Conservation (phyloP, 495 filamentous ascomycete genomes). For the Hyaloscypha variabilis region DNA sequence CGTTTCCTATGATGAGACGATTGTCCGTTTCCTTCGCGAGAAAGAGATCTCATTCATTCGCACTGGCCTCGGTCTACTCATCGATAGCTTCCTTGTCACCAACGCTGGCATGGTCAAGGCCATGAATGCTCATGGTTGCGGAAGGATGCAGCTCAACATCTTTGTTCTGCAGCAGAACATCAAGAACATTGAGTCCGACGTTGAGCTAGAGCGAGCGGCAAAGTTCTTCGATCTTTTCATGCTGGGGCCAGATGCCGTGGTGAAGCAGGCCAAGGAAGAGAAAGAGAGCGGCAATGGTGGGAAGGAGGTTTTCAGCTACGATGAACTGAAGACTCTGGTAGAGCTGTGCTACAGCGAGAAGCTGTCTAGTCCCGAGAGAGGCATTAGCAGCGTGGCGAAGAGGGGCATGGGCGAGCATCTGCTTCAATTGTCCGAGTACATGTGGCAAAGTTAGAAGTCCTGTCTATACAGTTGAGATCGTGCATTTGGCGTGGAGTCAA, state of each 20-base stretch:
- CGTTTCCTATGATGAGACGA: slow-evolving; percentile 79
- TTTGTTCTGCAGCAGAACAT: slow-evolving; percentile 94
- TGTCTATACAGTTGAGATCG: neutral
- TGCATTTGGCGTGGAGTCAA: slow-evolving; percentile 26
- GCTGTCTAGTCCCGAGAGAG: slow-evolving; percentile 69
- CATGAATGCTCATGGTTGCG: slow-evolving; percentile 76
- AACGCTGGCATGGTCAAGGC: slow-evolving; percentile 63
- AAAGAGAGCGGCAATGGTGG: slow-evolving; percentile 38
- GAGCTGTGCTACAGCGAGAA: slow-evolving; percentile 87
- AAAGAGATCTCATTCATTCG: slow-evolving; percentile 72
- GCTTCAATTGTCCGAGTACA: slow-evolving; percentile 74
- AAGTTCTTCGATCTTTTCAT: slow-evolving; percentile 82
- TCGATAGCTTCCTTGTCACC: slow-evolving; percentile 70
- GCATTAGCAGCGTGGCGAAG: slow-evolving; percentile 72
- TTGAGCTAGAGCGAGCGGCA: slow-evolving; percentile 68
- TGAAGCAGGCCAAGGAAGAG: slow-evolving; percentile 64
- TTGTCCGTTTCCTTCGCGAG: slow-evolving; percentile 67
- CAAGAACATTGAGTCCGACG: slow-evolving; percentile 82
- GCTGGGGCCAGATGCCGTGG: slow-evolving; percentile 70
- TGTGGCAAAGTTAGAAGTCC: slow-evolving; percentile 61
- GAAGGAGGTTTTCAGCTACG: slow-evolving; percentile 66
- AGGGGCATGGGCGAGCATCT: slow-evolving; percentile 75
- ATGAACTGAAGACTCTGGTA: slow-evolving; percentile 81
- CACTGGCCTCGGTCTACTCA: slow-evolving; percentile 69
- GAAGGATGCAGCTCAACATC: slow-evolving; percentile 86